Evolutionary conservation across 805 yeast genomes (phyloP).

Genomic region (Spathaspora sp.): DNA sequence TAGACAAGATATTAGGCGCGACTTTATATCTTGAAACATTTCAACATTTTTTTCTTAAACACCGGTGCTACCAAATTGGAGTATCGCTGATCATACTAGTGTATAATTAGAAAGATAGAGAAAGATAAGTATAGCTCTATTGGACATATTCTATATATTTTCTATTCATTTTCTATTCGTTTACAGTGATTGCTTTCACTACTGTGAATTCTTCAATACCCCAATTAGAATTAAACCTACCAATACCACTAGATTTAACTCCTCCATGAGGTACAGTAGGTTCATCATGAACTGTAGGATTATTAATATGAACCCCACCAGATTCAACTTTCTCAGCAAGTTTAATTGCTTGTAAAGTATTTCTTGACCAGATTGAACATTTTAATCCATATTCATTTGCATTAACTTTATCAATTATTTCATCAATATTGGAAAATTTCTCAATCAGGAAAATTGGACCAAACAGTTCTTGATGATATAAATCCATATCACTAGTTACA

Average conservation of each 20-base stretch:
- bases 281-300: conserved; percentile 31
- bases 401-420: conserved; percentile 22
- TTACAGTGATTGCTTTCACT: conserved; percentile 32
- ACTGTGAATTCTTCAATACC: conserved; percentile 41
- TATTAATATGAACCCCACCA: conserved; percentile 41
- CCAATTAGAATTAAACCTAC: conserved; percentile 38
- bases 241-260: conserved; percentile 34
- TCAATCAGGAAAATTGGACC: conserved; percentile 39
- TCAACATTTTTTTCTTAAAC: no score
- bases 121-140: not conserved
- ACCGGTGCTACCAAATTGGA: not conserved
- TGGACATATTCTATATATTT: not conserved
- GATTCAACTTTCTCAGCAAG: conserved; percentile 31
- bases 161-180: conserved; percentile 10
- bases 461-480: conserved; percentile 34
- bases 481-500: conserved; percentile 25
- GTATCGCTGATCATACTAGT: no score
- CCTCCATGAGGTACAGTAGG: conserved; percentile 45
- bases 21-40: no score
- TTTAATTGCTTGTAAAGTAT: conserved; percentile 29
- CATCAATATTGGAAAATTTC: conserved; percentile 17
- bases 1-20: no score
- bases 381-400: conserved; percentile 33
- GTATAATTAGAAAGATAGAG: not conserved
- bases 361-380: conserved; percentile 38